phyloP scores from a whole-genome alignment of 805 yeast species.

The Grigorovia yakushimaensis region DNA sequence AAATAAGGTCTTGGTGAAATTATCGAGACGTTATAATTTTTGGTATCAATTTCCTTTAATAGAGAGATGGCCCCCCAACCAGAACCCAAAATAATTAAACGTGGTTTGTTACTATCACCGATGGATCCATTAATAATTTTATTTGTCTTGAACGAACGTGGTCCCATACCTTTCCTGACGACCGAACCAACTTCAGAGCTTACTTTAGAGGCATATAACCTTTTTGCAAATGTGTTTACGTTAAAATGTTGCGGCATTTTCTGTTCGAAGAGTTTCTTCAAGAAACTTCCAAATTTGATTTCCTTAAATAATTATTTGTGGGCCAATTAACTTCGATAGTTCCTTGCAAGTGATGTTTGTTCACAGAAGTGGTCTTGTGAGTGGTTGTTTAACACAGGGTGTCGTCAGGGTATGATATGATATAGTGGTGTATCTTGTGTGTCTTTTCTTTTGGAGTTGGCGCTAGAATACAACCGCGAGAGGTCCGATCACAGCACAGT shows the following conservation, averaged over 20 bases:
- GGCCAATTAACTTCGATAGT: background rate
- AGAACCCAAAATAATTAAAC: constrained; percentile 62
- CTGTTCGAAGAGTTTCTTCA: background rate
- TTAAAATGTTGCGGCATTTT: background rate
- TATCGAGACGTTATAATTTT: constrained; percentile 79
- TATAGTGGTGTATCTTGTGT: too few relatives aligned
- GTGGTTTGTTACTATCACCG: constrained; percentile 27
- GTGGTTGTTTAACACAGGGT: too few relatives aligned
- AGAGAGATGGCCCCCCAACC: constrained; percentile 95
- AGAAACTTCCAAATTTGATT: background rate
- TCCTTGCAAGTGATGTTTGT: background rate
- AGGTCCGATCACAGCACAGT: too few relatives aligned
- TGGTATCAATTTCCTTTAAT: constrained; percentile 74
- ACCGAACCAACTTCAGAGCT: background rate
- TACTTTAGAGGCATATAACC: background rate
- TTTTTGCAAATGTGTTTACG: background rate
- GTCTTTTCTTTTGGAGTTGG: too few relatives aligned
- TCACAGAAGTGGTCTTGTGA: too few relatives aligned
- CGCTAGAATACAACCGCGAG: too few relatives aligned
- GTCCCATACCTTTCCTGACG: constrained; percentile 18
- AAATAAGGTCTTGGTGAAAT: constrained; percentile 91
- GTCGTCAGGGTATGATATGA: too few relatives aligned
- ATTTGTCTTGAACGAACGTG: constrained; percentile 32
- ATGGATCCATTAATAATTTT: constrained; percentile 28
- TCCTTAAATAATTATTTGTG: background rate